phyloP scores from a whole-genome alignment of 306 rosid species.

The Lotus japonicus region DNA sequence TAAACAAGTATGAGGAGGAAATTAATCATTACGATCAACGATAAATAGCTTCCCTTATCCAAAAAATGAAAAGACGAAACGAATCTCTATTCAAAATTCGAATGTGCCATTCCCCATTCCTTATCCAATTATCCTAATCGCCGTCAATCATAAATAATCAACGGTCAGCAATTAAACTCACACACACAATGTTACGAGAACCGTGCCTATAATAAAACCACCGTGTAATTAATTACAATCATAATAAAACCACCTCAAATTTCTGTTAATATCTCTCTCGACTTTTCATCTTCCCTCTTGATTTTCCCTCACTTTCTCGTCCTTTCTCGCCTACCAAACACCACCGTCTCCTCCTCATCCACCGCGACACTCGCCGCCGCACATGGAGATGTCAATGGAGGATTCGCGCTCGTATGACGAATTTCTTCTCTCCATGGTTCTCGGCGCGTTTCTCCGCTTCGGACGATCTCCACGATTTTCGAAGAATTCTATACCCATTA shows the following conservation, averaged over 20 bases:
- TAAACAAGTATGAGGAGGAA: no score
- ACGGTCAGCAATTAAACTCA: slow-evolving; percentile 7
- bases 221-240: background rate
- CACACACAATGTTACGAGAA: background rate
- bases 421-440: slow-evolving; percentile 42
- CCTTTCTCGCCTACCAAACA: slow-evolving; percentile 11
- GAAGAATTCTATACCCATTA: slow-evolving; percentile 42
- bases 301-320: slow-evolving; percentile 23
- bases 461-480: slow-evolving; percentile 56
- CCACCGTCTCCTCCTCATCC: background rate
- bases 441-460: slow-evolving; percentile 35
- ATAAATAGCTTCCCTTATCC: no score
- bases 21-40: no score
- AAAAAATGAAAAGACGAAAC: background rate
- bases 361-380: background rate
- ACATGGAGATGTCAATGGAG: slow-evolving; percentile 75
- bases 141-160: slow-evolving; percentile 5
- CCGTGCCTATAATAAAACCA: background rate
- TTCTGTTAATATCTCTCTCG: slow-evolving; percentile 22
- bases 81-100: slow-evolving; percentile 28
- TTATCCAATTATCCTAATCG: slow-evolving; percentile 11
- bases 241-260: background rate
- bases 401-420: slow-evolving; percentile 39
- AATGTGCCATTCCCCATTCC: slow-evolving; percentile 13
- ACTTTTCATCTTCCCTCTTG: background rate